These are phyloP conservation scores for Whalleya microplaca DNA, from an alignment of 2,329 filamentous ascomycete genomes.

Conservation along the genomic window DNA sequence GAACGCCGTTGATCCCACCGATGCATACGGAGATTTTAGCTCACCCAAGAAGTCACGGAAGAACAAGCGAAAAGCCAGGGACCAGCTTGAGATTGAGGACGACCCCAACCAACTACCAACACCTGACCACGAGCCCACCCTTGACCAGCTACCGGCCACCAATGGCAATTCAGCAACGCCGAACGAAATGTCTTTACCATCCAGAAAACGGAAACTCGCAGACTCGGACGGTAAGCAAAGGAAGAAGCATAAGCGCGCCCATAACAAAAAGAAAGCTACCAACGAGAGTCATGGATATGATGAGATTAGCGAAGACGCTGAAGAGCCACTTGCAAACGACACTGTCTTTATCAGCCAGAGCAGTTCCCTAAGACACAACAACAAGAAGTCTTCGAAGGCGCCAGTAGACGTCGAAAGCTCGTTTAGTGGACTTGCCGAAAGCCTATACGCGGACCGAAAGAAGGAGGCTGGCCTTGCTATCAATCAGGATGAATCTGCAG, in stretches of 20 bases:
- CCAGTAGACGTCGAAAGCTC: slow-evolving; percentile 5
- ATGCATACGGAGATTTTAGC: neutral
- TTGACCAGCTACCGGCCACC: too few relatives aligned
- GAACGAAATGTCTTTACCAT: neutral
- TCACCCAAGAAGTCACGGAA: neutral
- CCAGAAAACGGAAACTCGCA: slow-evolving; percentile 24
- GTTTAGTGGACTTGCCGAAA: slow-evolving; percentile 31
- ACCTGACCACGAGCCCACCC: neutral
- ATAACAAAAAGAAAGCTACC: neutral
- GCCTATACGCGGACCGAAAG: slow-evolving; percentile 28
- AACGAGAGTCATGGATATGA: neutral
- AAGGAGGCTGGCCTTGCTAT: slow-evolving; percentile 1
- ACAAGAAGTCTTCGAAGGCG: neutral
- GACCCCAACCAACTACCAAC: neutral
- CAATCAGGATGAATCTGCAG: slow-evolving; percentile 1
- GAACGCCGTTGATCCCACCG: neutral
- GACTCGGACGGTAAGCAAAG: slow-evolving; percentile 5
- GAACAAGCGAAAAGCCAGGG: neutral
- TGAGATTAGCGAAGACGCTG: neutral
- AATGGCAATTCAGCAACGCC: slow-evolving; percentile 5
- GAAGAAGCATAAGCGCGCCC: slow-evolving; percentile 23
- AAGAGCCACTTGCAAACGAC: neutral
- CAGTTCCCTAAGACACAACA: neutral
- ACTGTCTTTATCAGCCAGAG: neutral
- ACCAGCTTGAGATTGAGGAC: neutral